These are phyloP conservation scores for Ophiostoma ips DNA, from an alignment of 2,329 filamentous ascomycete species.

Conservation along the genomic window DNA sequence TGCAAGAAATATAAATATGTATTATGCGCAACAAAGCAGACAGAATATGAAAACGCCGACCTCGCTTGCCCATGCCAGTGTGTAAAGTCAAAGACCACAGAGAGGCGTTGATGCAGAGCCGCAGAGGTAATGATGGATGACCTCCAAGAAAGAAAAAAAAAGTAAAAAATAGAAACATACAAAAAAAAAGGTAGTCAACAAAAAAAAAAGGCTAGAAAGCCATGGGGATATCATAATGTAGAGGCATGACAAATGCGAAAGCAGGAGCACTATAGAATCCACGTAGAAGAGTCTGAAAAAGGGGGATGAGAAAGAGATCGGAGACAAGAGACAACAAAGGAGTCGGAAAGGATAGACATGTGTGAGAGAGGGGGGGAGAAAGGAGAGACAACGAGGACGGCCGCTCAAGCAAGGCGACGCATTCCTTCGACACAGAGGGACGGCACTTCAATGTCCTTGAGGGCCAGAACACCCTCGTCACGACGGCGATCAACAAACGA, in stretches of 20 bases:
- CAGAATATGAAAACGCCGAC: background rate
- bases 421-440: conserved; percentile 50
- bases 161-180: background rate
- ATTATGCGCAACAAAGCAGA: background rate
- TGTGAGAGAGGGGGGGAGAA: background rate
- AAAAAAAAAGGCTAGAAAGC: background rate
- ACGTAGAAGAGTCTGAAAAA: background rate
- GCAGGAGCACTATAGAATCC: background rate
- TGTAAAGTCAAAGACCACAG: background rate
- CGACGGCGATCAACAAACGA: conserved; percentile 66
- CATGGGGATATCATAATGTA: conserved; percentile 3
- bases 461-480: conserved; percentile 54
- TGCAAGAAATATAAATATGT: background rate
- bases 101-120: background rate
- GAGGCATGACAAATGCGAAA: conserved; percentile 1
- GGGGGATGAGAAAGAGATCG: background rate
- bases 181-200: background rate
- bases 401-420: conserved; percentile 11
- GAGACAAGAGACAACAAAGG: background rate
- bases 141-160: background rate
- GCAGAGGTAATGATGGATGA: background rate
- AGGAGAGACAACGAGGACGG: background rate
- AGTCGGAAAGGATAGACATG: no score
- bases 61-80: background rate
- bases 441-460: conserved; percentile 57